Evolutionary conservation across 768 basidiomycete species (phyloP).

Genomic region (Pisolithus marmoratus): DNA sequence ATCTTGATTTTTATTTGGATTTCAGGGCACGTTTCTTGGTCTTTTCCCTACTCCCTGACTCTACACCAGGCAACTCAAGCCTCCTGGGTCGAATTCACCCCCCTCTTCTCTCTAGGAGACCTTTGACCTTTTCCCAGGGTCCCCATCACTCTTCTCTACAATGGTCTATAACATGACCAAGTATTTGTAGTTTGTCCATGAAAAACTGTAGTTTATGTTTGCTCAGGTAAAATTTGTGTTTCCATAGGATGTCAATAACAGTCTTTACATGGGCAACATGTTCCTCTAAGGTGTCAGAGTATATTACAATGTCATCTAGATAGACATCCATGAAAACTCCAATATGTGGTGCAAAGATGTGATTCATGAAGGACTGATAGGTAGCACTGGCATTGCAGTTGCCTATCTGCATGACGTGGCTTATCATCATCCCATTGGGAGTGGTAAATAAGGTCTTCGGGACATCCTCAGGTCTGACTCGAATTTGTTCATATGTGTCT

Average conservation of each 20-base stretch:
- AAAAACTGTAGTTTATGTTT: conserved; percentile 34
- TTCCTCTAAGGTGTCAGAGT: conserved; percentile 24
- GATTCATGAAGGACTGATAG: no score
- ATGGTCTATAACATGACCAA: conserved; percentile 34
- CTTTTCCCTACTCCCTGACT: no score
- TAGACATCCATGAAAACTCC: conserved; percentile 31
- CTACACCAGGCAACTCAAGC: no score
- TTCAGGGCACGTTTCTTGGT: no score
- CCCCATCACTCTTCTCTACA: no score
- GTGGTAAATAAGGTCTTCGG: conserved; percentile 26
- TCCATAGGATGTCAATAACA: conserved; percentile 30
- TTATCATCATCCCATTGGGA: conserved; percentile 41
- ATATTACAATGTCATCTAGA: conserved; percentile 32
- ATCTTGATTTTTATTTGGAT: no score
- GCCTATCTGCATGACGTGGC: no score
- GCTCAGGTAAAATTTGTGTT: conserved; percentile 34
- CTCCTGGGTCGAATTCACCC: no score
- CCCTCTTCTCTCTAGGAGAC: no score
- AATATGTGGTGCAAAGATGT: conserved; percentile 28
- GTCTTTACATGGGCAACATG: conserved; percentile 27
- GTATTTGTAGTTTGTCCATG: conserved; percentile 21
- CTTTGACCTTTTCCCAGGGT: no score
- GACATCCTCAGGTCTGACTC: conserved; percentile 19
- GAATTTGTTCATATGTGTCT: conserved; percentile 30
- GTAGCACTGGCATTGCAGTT: no score